Evolutionary conservation across 1,139 yeast species (phyloP), one percentile per base, ranked within the genome.

Genomic region (Pichia sp.): DNA sequence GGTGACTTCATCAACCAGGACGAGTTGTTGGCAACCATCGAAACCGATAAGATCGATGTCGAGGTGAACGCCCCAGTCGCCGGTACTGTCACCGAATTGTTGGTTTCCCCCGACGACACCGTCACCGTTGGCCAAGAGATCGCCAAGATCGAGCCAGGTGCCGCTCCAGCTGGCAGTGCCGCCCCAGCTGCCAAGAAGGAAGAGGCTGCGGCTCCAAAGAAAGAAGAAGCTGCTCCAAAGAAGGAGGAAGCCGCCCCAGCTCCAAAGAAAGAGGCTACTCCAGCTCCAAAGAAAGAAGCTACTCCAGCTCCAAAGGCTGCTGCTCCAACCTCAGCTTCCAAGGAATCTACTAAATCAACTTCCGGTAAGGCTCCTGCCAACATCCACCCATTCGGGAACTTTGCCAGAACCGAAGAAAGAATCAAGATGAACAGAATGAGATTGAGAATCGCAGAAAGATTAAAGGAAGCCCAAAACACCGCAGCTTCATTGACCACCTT

Each of bases 391-490:
- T 75, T 82, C 65, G 85, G 87, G 55, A 71, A 79, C 50, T 86
- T 86, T 69, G 79, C 90, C 54, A 87, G 99, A 76, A 75, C 77
- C 58, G 98, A 93, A 75, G 88, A 85, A 71, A 82, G 91, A 71
- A 96, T 95, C 62, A 93, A 93, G 79, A 93, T 93, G 99, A 93
- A 91, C 84, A 88, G 99, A 79, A 95, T 93, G 99, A 87, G 99
- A 77, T 76, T 88, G 74, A 88, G 99, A 81, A 95, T 95, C 62
- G 97, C 99, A 55, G 98, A 95, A 78, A 89, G 99, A 76, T 86
- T 93, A 70, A 93, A 93, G 87, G 98, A 95, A 78, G 87, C 98
- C 40, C 99, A 93, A 76, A 93, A 93, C 79, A 90, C 99, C 52
- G 96, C 98, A 61, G 99, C 99, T 47, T 89, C 98, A 49, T 82